Conservation (phyloP, 2,329 filamentous ascomycete species). For the Aspergillus ochraceoroseus region DNA sequence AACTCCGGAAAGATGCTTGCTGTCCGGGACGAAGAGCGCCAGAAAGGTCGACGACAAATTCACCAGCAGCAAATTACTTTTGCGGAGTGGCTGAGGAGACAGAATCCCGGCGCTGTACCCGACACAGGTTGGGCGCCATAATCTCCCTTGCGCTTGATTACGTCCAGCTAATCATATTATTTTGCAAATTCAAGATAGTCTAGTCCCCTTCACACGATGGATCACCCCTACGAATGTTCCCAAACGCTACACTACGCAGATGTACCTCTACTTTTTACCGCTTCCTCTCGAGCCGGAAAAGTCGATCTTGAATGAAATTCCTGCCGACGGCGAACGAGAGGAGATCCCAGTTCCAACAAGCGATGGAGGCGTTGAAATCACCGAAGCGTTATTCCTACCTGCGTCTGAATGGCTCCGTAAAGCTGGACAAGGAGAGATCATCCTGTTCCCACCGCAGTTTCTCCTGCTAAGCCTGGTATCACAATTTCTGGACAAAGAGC, state of each 20-base stretch:
- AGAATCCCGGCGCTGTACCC: conserved; percentile 35
- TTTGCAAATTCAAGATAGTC: too few species aligned
- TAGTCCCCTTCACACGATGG: conserved; percentile 87
- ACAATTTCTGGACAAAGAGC: conserved; percentile 45
- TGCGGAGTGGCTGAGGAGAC: conserved; percentile 54
- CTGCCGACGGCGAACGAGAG: conserved; percentile 47
- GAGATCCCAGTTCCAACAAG: conserved; percentile 63
- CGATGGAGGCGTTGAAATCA: conserved; percentile 66
- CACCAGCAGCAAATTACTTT: conserved; percentile 65
- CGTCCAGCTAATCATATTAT: not conserved
- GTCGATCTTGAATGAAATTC: conserved; percentile 30
- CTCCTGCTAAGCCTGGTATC: conserved; percentile 53
- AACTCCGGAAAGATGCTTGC: conserved; percentile 52
- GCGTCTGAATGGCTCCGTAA: conserved; percentile 64
- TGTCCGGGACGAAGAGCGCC: conserved; percentile 56
- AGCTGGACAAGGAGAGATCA: conserved; percentile 62
- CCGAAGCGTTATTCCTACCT: conserved; percentile 71
- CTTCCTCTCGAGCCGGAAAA: conserved; percentile 40
- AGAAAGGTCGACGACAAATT: conserved; percentile 62
- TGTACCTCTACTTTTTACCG: conserved; percentile 91
- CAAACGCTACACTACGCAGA: conserved; percentile 86
- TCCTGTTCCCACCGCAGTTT: conserved; percentile 86
- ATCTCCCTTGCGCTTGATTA: not conserved
- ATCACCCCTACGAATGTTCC: conserved; percentile 68
- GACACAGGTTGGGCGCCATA: conserved; percentile 54